Percentiles rank a stretch among this genome's conserved stretches.
phyloP scores from a whole-genome alignment of 2,329 filamentous ascomycete genomes.

The Cladosporium sp. region DNA sequence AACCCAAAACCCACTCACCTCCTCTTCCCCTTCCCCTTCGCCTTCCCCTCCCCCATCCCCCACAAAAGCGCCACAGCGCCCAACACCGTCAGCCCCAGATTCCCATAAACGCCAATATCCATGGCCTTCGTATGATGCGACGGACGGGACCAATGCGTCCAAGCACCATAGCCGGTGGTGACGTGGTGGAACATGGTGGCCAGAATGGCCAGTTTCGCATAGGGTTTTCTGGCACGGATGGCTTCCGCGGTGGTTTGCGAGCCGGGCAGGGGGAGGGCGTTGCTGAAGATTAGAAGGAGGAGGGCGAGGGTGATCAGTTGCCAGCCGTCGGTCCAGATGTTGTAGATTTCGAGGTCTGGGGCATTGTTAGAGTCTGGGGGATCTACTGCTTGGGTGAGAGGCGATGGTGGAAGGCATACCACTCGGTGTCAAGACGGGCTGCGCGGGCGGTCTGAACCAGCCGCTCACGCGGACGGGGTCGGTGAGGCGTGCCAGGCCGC shows the following conservation, averaged over 20 bases:
- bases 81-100: constrained; percentile 26
- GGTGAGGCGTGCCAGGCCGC: constrained; percentile 30
- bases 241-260: constrained; percentile 19
- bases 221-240: constrained; percentile 25
- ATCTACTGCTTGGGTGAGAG: no score
- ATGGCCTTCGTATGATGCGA: constrained; percentile 33
- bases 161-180: constrained; percentile 32
- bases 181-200: constrained; percentile 34
- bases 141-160: constrained; percentile 27
- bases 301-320: constrained; percentile 30
- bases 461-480: constrained; percentile 31
- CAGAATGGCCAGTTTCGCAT: constrained; percentile 29
- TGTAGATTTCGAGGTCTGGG: constrained; percentile 36
- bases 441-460: constrained; percentile 32
- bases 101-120: constrained; percentile 33
- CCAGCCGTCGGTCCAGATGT: constrained; percentile 33
- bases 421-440: constrained; percentile 23
- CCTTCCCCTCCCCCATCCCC: constrained; percentile 20
- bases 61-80: constrained; percentile 26
- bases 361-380: background rate
- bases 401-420: constrained; percentile 19
- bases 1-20: no score
- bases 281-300: constrained; percentile 29
- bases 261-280: constrained; percentile 29
- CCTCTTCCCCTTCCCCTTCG: constrained; percentile 16